A percentile compares a stretch with the other conserved stretches of the same genome.
phyloP scores from a whole-genome alignment of 331 rosid genomes.

The Rosa hybrid region DNA sequence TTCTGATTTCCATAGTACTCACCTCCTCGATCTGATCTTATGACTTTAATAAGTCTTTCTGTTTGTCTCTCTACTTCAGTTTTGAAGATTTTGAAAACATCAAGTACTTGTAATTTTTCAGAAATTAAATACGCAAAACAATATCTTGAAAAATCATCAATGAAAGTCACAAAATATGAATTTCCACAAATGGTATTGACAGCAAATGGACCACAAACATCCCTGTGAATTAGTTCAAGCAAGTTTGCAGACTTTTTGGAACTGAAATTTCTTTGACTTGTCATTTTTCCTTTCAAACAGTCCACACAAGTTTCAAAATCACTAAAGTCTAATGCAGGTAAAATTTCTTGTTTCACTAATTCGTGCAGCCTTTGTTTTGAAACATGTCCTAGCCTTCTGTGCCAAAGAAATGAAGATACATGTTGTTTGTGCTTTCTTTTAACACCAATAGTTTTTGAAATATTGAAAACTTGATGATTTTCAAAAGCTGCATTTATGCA shows the following conservation, averaged over 20 bases:
- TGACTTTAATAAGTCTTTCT: background rate
- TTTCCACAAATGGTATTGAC: background rate
- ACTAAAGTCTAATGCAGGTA: no score
- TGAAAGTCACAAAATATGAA: background rate
- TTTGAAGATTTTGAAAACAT: background rate
- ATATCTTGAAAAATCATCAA: background rate
- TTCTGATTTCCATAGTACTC: background rate
- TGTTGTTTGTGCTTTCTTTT: no score
- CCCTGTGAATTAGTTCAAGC: background rate
- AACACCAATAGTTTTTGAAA: no score
- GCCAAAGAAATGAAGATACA: background rate
- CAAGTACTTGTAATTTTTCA: background rate
- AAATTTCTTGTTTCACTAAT: no score
- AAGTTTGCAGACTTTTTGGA: background rate
- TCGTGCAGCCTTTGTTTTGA: no score
- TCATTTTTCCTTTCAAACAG: background rate
- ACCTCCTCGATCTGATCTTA: background rate
- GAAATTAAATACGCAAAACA: background rate
- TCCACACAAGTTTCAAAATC: background rate
- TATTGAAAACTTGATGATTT: no score
- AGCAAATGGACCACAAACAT: background rate
- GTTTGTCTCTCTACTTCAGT: background rate
- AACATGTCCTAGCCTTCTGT: background rate
- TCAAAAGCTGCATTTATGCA: no score
- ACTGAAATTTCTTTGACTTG: background rate